Base-by-base conservation (phyloP, 768 basidiomycete species). In the Tricholoma furcatifolium region DNA sequence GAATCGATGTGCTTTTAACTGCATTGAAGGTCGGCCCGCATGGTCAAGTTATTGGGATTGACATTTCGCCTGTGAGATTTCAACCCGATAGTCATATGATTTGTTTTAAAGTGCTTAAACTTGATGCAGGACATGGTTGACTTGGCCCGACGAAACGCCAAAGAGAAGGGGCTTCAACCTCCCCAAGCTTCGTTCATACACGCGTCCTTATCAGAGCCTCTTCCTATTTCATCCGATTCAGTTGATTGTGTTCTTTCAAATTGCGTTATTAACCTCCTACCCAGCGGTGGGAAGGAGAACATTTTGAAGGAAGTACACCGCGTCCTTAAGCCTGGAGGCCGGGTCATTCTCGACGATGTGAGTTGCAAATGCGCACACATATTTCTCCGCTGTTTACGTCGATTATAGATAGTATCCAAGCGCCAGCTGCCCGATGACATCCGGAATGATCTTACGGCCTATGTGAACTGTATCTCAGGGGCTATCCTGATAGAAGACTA, bases 161-260 rank as follows among this genome's bases (percentile, higher is more conserved):
- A 57, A 0, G 61, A 67, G 38, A 69, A 72, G 45, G 69, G 67
- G 3, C 60, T 80, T n/a, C 69, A 61, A 30, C 75, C 80, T 6
- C 80, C 79, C 1, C 73, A 74, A 4, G 79, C 80, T 23, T 66
- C 75, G 0, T 83, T 84, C 56, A 71, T 80, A 3, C 67, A 79
- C 20, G 67, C 74, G 0, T 59, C 65, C 1, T 62, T 81, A 21
- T 70, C 72, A 0, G 72, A 76, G 18, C 61, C 74, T 6, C 65
- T 83, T 2, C 84, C 82, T 1, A 72, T 84, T 49, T 62, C 67
- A 38, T 70, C 76, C 4, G 63, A 69, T 47, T 72, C 80, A 0
- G 70, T 83, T 15, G 80, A 85, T 55, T 83, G 79, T 52, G 66
- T 85, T 14, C 56, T 83, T 6, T 82, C 81, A 6, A 85, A 82